These are phyloP conservation scores for Hibiscus mutabilis DNA, from an alignment of 345 rosid genomes.

Conservation along the genomic window DNA sequence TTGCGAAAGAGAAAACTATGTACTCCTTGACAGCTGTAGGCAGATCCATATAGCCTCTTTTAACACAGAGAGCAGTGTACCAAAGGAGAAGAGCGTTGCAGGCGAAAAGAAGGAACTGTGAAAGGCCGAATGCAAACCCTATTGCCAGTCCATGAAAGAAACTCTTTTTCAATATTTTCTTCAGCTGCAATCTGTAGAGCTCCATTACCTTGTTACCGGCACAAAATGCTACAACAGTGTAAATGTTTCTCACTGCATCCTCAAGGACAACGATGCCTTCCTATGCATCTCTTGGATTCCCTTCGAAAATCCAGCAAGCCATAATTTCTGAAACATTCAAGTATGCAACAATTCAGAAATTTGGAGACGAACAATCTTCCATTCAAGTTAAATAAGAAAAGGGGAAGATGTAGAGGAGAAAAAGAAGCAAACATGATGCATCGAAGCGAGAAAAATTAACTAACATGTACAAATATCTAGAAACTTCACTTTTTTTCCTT, in stretches of 20 bases:
- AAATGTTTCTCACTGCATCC: conserved; percentile 97
- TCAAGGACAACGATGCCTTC: conserved; percentile 95
- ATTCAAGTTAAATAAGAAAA: not conserved
- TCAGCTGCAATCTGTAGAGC: conserved; percentile 77
- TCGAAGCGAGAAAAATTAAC: too few relatives aligned
- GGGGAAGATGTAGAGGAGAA: not conserved
- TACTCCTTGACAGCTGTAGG: conserved; percentile 85
- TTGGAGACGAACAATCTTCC: not conserved
- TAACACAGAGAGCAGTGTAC: conserved; percentile 70
- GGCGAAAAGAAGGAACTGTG: conserved; percentile 99
- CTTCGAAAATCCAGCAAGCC: conserved; percentile 98
- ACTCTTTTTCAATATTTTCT: conserved; percentile 76
- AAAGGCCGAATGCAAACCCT: conserved; percentile 95
- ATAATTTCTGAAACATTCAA: conserved; percentile 63
- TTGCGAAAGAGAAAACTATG: conserved; percentile 96
- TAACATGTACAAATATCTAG: too few relatives aligned
- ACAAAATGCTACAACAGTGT: conserved; percentile 97
- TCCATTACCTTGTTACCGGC: conserved; percentile 99
- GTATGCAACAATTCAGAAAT: not conserved
- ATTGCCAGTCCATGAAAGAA: conserved; percentile 23
- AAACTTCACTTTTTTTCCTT: too few relatives aligned
- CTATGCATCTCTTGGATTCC: conserved; percentile 99
- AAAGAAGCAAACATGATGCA: not conserved
- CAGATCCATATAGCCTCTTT: conserved; percentile 35
- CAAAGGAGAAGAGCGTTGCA: conserved; percentile 97